phyloP scores from a whole-genome alignment of 371 early-diverging fungal genomes.

The Funneliformis caledonium region DNA sequence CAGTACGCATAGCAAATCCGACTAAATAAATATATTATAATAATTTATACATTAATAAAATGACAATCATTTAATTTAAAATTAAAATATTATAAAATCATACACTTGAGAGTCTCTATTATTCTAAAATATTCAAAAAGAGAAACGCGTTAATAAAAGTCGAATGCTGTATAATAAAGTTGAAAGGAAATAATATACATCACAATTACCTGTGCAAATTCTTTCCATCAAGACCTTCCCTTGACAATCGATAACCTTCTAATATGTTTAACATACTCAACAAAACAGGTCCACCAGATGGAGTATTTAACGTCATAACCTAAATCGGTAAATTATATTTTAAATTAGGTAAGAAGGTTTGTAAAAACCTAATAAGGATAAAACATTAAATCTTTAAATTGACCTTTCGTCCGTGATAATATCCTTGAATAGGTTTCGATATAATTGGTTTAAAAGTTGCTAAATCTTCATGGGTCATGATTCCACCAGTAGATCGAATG shows the following conservation, averaged over 20 bases:
- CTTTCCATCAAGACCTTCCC: constrained; percentile 57
- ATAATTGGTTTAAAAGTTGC: constrained; percentile 67
- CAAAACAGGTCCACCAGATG: constrained; percentile 85
- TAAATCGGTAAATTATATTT: constrained; percentile 28
- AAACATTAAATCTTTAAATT: background rate
- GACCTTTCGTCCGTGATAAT: constrained; percentile 78
- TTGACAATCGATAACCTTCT: constrained; percentile 77
- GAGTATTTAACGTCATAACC: constrained; percentile 65
- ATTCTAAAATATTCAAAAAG: constrained; percentile 46
- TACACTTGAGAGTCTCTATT: constrained; percentile 89
- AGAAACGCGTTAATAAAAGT: background rate
- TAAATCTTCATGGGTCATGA: constrained; percentile 85
- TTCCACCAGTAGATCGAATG: constrained; percentile 75
- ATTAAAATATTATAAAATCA: background rate
- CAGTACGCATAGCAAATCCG: constrained; percentile 86
- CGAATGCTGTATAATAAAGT: background rate
- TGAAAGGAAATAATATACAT: background rate
- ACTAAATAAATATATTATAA: constrained; percentile 38
- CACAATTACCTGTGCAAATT: constrained; percentile 64
- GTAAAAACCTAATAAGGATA: background rate
- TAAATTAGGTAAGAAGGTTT: background rate
- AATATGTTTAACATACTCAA: constrained; percentile 87
- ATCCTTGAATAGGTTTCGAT: constrained; percentile 65
- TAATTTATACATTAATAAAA: background rate
- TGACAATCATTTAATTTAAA: background rate